Evolutionary conservation across 2,329 filamentous ascomycete species (phyloP).

Genomic region (Talaromyces islandicus): DNA sequence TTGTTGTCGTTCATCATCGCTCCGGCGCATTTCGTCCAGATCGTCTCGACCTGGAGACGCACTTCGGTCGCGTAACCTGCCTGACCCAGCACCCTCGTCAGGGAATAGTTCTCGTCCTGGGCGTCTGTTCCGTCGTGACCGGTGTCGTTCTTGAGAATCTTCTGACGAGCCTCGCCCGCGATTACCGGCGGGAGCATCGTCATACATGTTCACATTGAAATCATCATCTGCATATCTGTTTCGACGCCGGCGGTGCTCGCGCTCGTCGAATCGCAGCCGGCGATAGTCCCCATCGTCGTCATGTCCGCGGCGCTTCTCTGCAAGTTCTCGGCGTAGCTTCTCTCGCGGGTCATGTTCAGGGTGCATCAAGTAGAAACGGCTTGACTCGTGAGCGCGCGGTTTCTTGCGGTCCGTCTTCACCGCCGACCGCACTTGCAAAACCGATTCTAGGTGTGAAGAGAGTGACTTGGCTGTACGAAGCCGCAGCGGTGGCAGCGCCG

Average conservation of each 20-base stretch:
- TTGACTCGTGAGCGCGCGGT: slow-evolving; percentile 69
- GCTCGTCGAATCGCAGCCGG: slow-evolving; percentile 56
- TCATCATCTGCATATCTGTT: slow-evolving; percentile 34
- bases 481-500: slow-evolving; percentile 55
- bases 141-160: slow-evolving; percentile 22
- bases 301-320: slow-evolving; percentile 36
- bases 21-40: slow-evolving; percentile 34
- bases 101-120: slow-evolving; percentile 32
- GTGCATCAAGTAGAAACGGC: slow-evolving; percentile 87
- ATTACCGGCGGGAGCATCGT: slow-evolving; percentile 47
- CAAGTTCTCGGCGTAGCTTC: slow-evolving; percentile 52
- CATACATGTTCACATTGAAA: slow-evolving; percentile 77
- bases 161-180: slow-evolving; percentile 9
- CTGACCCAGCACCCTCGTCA: slow-evolving; percentile 22
- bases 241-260: slow-evolving; percentile 45
- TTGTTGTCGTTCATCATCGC: slow-evolving; percentile 30
- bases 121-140: slow-evolving; percentile 24
- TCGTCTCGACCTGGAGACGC: slow-evolving; percentile 54
- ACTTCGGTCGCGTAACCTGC: slow-evolving; percentile 52
- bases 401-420: slow-evolving; percentile 73
- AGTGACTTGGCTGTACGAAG: slow-evolving; percentile 64
- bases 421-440: slow-evolving; percentile 67
- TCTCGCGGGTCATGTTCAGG: slow-evolving; percentile 82
- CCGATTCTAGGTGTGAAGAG: slow-evolving; percentile 60
- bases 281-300: slow-evolving; percentile 39